Conservation (phyloP, 345 rosid genomes). For the Euclidium syriacum region DNA sequence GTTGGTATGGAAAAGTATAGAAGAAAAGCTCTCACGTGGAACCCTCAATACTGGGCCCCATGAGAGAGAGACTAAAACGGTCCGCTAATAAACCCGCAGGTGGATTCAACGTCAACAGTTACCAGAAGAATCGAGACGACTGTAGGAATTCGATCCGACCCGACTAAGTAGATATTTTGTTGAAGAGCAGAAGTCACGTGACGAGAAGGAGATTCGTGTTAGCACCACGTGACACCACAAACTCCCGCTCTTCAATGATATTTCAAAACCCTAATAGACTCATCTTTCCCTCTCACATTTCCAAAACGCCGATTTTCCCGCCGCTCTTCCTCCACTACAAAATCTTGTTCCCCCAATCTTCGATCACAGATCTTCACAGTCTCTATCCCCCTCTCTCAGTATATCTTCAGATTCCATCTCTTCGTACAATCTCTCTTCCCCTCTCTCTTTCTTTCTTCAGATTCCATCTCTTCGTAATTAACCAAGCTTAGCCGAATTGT, state of each 20-base stretch:
- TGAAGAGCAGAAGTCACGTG: conserved; percentile 11
- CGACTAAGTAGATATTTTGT: no score
- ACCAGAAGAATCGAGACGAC: not conserved
- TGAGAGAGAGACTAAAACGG: not conserved
- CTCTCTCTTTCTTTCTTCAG: not conserved
- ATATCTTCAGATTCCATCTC: not conserved
- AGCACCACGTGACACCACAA: not conserved
- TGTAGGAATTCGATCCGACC: not conserved
- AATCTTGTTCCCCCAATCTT: conserved; percentile 2
- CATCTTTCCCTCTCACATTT: conserved; percentile 20
- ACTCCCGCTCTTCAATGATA: conserved; percentile 20
- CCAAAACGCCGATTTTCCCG: conserved; percentile 36
- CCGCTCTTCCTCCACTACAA: conserved; percentile 28
- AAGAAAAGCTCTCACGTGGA: not conserved
- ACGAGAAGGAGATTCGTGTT: not conserved
- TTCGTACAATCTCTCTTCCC: not conserved
- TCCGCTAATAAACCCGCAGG: not conserved
- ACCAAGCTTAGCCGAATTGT: not conserved
- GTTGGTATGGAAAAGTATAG: not conserved
- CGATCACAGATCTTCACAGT: not conserved
- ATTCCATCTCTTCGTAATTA: not conserved
- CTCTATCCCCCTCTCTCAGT: not conserved
- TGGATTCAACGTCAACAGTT: not conserved
- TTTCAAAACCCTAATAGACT: conserved; percentile 27
- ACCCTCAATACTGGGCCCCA: not conserved